Evolutionary conservation across 257 asterid species (phyloP), one percentile per base, ranked within the genome.

Genomic region (Lycium ferocissimum): DNA sequence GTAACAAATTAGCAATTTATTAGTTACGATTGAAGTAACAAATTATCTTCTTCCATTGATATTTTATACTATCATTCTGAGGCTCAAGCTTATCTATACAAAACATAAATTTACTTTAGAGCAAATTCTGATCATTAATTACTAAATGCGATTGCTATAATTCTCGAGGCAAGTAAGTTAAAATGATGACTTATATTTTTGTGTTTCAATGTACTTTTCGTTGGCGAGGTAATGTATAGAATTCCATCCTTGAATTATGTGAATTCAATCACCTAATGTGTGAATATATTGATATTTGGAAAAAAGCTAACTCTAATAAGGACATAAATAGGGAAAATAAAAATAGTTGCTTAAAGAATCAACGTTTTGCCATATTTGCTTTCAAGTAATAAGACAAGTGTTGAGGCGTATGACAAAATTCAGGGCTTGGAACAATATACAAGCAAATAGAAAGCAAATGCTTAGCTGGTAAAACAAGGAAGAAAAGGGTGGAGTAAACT

Each of bases 381-480:
- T 53, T 51, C 20, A 76, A 76, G 82, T 47, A 53, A 76, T 76
- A 76, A 51, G 63, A 51, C 22, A 6, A 75, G n/a, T 75, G 61
- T 62, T 20, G 15, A 61, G 37, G 0, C 37, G 69, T 71, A 4
- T 9, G 35, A 45, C 11, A 73, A 72, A 73, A 73, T n/a, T 11
- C 6, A 45, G 13, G 59, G 47, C 7, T 45, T 43, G 56, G 26
- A 40, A 71, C 79, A 40, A 26, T 2, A 9, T 18, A 14, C 12
- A 7, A 51, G 26, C 26, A 22, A 26, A 26, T 26, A 26, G 33
- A 26, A 26, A 26, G 80, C 5, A 76, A 76, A 53, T 76, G 65
- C 82, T 53, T 76, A 76, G 65, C 63, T 76, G 82, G 37, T 76
- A 76, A 76, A 76, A 76, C 65, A 76, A 76, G 82, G 62, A 14